A percentile compares a stretch with the other conserved stretches of the same genome.
Conservation (phyloP, 805 yeast genomes). For the Sungouiella thailandica region DNA sequence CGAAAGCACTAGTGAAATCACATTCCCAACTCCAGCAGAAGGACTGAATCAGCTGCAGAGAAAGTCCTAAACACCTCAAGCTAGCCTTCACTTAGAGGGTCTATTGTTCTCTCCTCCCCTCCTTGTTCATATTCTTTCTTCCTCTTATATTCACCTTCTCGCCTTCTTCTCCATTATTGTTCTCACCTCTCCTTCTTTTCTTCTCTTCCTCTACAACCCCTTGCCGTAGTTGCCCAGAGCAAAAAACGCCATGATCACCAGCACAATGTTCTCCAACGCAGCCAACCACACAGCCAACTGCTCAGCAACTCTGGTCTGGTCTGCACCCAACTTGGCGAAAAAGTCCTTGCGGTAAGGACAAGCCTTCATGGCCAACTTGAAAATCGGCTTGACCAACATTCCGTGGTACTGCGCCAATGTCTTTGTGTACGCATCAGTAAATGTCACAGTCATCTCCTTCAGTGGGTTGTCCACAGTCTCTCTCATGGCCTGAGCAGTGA, state of each 20-base stretch:
- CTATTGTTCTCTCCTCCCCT: too few species aligned
- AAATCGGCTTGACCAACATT: slow-evolving; percentile 76
- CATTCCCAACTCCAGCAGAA: too few species aligned
- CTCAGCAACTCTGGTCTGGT: slow-evolving; percentile 58
- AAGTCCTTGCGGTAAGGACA: slow-evolving; percentile 88
- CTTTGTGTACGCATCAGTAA: slow-evolving; percentile 78
- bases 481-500: slow-evolving; percentile 87
- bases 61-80: too few species aligned
- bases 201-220: slow-evolving; percentile 50
- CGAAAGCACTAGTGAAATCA: too few species aligned
- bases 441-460: slow-evolving; percentile 66
- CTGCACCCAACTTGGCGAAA: slow-evolving; percentile 75
- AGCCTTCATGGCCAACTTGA: slow-evolving; percentile 92
- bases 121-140: too few species aligned
- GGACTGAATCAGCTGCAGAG: too few species aligned
- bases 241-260: slow-evolving; percentile 68
- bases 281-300: slow-evolving; percentile 71
- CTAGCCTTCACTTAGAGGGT: too few species aligned
- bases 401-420: slow-evolving; percentile 80
- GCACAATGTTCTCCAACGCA: slow-evolving; percentile 72
- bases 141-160: too few species aligned
- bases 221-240: slow-evolving; percentile 82
- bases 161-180: too few species aligned
- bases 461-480: slow-evolving; percentile 64
- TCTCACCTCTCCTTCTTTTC: too few species aligned